Base-by-base conservation (phyloP, 495 filamentous ascomycete genomes). In the Aspergillus coremiiformis region DNA sequence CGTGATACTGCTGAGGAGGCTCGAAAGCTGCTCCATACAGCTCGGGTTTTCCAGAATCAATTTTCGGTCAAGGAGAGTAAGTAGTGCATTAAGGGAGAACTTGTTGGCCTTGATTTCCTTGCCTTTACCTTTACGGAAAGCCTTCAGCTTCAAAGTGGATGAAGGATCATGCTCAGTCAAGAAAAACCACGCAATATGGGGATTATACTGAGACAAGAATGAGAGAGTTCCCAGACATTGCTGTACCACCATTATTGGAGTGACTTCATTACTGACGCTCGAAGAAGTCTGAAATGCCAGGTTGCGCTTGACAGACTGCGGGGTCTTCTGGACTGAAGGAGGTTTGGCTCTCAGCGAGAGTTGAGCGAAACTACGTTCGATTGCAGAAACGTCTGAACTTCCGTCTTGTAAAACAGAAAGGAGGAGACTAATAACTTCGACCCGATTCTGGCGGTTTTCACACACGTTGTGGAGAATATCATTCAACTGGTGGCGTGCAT, bases 391-490 rank as follows among this genome's bases (percentile, higher is more conserved):
- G 71, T 99, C 94, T 14, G 82, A 80, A 66, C 88, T 96, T 45
- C 93, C 94, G 64, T 99, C 93, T 60, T 96, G 93, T n/a, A 99
- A 73, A 54, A 99, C 91, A 53, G 90, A 90, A 9, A 99, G 80
- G 24, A 99, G 74, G 44, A 90, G 84, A 63, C 86, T 93, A 65
- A 99, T 84, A n/a, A 97, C 89, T 62, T 99, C 93, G 4, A 89
- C 81, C 32, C 93, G 82, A 61, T 93, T 97, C 57, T 96, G 90
- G 11, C 87, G 84, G 64, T 99, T 97, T 69, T 94, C 84, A 61
- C 87, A 96, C 42, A 95, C 84, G 55, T 93, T 85, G 56, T 85
- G 78, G 26, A 99, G 83, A 51, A 97, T 86, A 42, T 86, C 83
- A 59, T 90, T 87, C 15, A 99, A 77, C 26, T 85, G 86, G 47